Conservation (phyloP, 2,329 filamentous ascomycete species). For the Cyclaneusma minus region DNA sequence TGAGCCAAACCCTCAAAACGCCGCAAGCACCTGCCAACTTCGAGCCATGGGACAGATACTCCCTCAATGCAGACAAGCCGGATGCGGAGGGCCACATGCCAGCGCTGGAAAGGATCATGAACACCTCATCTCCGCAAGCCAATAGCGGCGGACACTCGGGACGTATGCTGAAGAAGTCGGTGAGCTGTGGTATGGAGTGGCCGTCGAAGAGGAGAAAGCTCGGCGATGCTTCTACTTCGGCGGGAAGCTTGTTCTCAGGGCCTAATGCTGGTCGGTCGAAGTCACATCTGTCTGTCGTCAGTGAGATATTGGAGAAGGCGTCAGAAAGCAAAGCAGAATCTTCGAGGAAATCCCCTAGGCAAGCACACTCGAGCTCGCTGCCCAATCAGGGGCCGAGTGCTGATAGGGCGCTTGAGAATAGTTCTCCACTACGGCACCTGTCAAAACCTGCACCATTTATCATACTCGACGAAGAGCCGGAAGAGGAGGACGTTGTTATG, state of each 20-base stretch:
- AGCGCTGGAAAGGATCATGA: constrained; percentile 47
- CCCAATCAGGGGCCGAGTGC: constrained; percentile 18
- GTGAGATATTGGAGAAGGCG: constrained; percentile 11
- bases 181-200: constrained; percentile 56
- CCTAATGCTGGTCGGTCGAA: constrained; percentile 34
- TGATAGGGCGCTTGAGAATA: constrained; percentile 8
- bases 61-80: constrained; percentile 26
- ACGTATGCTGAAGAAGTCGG: constrained; percentile 41
- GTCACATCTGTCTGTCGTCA: constrained; percentile 39
- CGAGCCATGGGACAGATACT: constrained; percentile 66
- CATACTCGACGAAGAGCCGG: not conserved
- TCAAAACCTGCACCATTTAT: constrained; percentile 1
- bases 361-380: constrained; percentile 18
- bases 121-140: constrained; percentile 55
- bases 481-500: constrained; percentile 1
- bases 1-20: constrained; percentile 44
- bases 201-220: constrained; percentile 53
- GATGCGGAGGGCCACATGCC: constrained; percentile 21
- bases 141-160: constrained; percentile 28
- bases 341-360: not conserved
- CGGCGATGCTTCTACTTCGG: constrained; percentile 21
- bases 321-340: constrained; percentile 1
- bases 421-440: constrained; percentile 35
- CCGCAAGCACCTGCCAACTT: constrained; percentile 57
- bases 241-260: constrained; percentile 16